Percentiles rank a stretch among this genome's conserved stretches.
Conservation (phyloP, 352 stramenopile genomes). For the Salisapilia sapeloensis region DNA sequence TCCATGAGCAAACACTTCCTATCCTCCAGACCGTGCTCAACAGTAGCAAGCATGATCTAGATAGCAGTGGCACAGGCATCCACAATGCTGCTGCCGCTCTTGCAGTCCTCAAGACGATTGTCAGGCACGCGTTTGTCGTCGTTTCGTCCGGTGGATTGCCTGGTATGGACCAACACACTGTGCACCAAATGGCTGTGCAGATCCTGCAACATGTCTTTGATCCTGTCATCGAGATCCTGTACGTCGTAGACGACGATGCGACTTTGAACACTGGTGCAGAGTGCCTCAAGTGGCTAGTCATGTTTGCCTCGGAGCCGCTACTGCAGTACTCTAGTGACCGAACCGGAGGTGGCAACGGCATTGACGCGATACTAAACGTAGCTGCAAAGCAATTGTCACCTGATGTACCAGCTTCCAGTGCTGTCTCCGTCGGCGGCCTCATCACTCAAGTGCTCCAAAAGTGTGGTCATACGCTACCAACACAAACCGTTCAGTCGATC, state of each 20-base stretch:
- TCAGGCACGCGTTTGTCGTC: slow-evolving; percentile 50
- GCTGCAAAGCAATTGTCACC: slow-evolving; percentile 55
- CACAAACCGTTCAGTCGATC: slow-evolving; percentile 55
- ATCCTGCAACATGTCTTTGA: slow-evolving; percentile 62
- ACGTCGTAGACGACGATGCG: slow-evolving; percentile 52
- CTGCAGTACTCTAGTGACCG: slow-evolving; percentile 7
- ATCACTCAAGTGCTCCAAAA: slow-evolving; percentile 73
- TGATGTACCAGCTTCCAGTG: slow-evolving; percentile 42
- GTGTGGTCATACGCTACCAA: slow-evolving; percentile 29
- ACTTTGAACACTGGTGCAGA: slow-evolving; percentile 56
- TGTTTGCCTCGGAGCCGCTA: slow-evolving; percentile 58
- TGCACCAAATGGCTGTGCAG: slow-evolving; percentile 27
- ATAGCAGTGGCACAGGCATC: slow-evolving; percentile 29
- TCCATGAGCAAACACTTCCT: slow-evolving; percentile 49
- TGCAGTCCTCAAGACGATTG: slow-evolving; percentile 51
- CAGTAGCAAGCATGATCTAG: slow-evolving; percentile 24
- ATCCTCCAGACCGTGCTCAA: slow-evolving; percentile 39
- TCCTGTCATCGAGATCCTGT: slow-evolving; percentile 39
- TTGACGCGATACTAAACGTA: slow-evolving; percentile 52
- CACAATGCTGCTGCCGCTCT: slow-evolving; percentile 46
- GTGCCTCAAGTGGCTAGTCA: slow-evolving; percentile 73
- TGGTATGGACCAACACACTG: slow-evolving; percentile 9
- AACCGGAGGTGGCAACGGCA: slow-evolving; percentile 18
- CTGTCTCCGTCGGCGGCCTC: slow-evolving; percentile 51
- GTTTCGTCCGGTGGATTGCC: slow-evolving; percentile 8